Conservation (phyloP, 2,329 filamentous ascomycete genomes). For the Penicillium griseofulvum region DNA sequence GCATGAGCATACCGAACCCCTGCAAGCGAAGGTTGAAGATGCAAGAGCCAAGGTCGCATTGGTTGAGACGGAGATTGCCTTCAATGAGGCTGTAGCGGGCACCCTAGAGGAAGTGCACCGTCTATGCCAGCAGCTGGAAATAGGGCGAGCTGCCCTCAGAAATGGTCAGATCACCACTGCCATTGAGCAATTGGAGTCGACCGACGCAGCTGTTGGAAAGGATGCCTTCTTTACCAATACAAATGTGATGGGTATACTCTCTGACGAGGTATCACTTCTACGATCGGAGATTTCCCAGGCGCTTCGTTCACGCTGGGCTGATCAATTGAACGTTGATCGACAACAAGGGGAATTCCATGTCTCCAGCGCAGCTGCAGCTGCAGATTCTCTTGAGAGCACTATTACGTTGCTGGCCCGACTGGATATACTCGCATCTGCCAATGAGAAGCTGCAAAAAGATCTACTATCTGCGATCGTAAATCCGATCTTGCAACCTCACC, state of each 20-base stretch:
- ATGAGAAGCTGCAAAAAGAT: slow-evolving; percentile 34
- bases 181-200: slow-evolving; percentile 50
- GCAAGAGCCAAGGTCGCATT: slow-evolving; percentile 54
- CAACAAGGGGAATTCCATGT: slow-evolving; percentile 58
- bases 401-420: slow-evolving; percentile 33
- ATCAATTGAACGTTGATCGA: slow-evolving; percentile 62
- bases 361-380: slow-evolving; percentile 45
- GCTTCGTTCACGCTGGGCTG: slow-evolving; percentile 68
- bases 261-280: slow-evolving; percentile 63
- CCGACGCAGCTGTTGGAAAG: slow-evolving; percentile 30
- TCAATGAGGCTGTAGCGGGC: slow-evolving; percentile 54
- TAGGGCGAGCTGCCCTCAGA: slow-evolving; percentile 46
- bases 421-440: slow-evolving; percentile 30
- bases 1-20: slow-evolving; percentile 65
- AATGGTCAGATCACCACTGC: slow-evolving; percentile 47
- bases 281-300: slow-evolving; percentile 64
- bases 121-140: slow-evolving; percentile 50
- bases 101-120: slow-evolving; percentile 52
- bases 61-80: slow-evolving; percentile 58
- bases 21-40: slow-evolving; percentile 65
- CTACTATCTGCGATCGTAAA: slow-evolving; percentile 33
- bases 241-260: slow-evolving; percentile 56
- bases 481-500: slow-evolving; percentile 31
- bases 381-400: slow-evolving; percentile 28
- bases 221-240: slow-evolving; percentile 34